Percentiles rank a stretch among this genome's conserved stretches.
Conservation (phyloP, 805 yeast genomes). For the Wickerhamiella australiensis region DNA sequence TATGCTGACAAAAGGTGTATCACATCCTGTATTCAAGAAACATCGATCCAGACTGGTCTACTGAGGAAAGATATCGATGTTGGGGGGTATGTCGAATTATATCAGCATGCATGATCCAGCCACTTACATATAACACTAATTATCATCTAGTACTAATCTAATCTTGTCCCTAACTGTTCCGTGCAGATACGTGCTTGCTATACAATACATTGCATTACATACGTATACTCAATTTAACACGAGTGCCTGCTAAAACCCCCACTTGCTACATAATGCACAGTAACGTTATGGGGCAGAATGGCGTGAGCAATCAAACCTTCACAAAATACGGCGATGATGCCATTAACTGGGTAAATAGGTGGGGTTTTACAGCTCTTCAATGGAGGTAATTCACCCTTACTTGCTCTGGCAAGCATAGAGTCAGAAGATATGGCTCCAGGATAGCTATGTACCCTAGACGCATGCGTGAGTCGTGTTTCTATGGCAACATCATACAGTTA, state of each 20-base stretch:
- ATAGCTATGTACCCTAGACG: not conserved
- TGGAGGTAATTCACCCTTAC: not conserved
- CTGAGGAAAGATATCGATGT: no score
- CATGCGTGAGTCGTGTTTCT: not conserved
- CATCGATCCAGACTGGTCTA: no score
- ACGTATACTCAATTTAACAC: no score
- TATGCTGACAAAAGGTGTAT: no score
- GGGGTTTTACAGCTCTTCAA: not conserved
- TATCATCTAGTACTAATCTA: no score
- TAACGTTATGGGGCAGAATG: not conserved
- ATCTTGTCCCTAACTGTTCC: no score
- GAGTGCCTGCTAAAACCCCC: not conserved
- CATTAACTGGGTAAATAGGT: not conserved
- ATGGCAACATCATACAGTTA: not conserved
- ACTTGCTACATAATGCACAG: slow-evolving; percentile 1
- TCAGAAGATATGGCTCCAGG: not conserved
- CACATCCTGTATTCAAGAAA: no score
- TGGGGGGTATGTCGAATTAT: no score
- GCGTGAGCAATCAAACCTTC: not conserved
- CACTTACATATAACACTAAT: no score
- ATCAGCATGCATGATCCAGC: no score
- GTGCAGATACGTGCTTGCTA: no score
- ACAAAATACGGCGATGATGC: not conserved
- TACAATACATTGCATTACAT: no score
- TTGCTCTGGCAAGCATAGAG: not conserved